A percentile compares a stretch with the other conserved stretches of the same genome.
phyloP scores from a whole-genome alignment of 495 filamentous ascomycete species.

The Parachaetomium inaequale region DNA sequence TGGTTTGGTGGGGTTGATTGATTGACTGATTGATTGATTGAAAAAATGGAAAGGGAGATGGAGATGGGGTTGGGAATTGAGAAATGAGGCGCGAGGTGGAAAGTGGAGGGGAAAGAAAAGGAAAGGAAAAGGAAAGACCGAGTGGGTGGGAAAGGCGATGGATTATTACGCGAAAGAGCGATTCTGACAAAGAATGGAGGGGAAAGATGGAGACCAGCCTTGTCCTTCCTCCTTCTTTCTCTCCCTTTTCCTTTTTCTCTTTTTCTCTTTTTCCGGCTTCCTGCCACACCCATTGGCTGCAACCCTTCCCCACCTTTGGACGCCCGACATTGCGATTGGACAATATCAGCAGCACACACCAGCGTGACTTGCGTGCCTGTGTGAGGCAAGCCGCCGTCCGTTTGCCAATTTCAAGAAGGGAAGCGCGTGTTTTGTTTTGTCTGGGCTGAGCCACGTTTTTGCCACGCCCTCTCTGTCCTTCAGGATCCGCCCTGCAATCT shows the following conservation, averaged over 20 bases:
- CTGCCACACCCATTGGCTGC: neutral
- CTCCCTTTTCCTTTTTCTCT: slow-evolving; percentile 14
- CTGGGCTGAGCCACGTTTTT: neutral
- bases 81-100: neutral
- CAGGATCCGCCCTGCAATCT: too few species aligned
- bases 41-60: neutral
- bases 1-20: neutral
- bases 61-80: neutral
- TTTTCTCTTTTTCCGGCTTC: slow-evolving; percentile 11
- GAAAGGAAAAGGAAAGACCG: neutral
- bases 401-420: neutral
- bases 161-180: slow-evolving; percentile 4
- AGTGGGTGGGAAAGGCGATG: neutral
- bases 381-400: neutral
- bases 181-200: slow-evolving; percentile 20
- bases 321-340: neutral
- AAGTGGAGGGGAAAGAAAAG: neutral
- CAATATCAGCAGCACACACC: neutral
- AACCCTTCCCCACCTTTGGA: neutral
- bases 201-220: slow-evolving; percentile 12
- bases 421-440: neutral
- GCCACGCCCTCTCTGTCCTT: neutral
- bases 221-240: slow-evolving; percentile 14
- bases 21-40: slow-evolving; percentile 1
- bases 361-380: neutral